phyloP scores from a whole-genome alignment of 208 protist genomes.

The Naegleria fowleri region DNA sequence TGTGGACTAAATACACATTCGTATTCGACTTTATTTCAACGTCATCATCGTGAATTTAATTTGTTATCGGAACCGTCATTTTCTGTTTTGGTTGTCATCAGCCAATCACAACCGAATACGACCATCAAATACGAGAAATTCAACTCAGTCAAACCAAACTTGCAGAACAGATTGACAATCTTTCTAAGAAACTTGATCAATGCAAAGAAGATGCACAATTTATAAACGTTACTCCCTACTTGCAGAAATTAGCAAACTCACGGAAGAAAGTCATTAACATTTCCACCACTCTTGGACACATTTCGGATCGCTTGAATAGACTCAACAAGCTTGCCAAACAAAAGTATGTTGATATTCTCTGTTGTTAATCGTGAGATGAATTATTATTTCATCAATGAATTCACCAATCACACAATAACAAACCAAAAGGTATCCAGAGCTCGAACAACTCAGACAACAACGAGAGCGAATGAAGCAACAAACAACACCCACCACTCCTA shows the following conservation, averaged over 20 bases:
- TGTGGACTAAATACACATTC: too few species aligned
- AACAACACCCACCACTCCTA: neutral
- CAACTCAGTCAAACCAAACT: neutral
- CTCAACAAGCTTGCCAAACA: neutral
- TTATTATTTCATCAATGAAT: too few species aligned
- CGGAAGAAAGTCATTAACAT: neutral
- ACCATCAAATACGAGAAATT: neutral
- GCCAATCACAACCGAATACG: neutral
- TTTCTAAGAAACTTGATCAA: neutral
- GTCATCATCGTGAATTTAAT: too few species aligned
- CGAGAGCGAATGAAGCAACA: neutral
- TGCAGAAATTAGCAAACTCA: neutral
- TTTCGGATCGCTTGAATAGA: neutral
- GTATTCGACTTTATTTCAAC: too few species aligned
- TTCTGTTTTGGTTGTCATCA: neutral
- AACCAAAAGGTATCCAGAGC: neutral
- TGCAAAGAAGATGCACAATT: slow-evolving; percentile 1
- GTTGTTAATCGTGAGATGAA: too few species aligned
- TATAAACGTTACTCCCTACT: neutral
- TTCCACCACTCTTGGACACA: neutral
- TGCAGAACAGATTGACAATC: neutral
- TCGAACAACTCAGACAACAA: neutral
- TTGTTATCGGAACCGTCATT: too few species aligned
- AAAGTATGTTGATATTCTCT: neutral
- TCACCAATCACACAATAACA: neutral